A percentile compares a stretch with the other conserved stretches of the same genome.
Evolutionary conservation across 345 rosid genomes (phyloP).

Genomic region (Mangifera indica): DNA sequence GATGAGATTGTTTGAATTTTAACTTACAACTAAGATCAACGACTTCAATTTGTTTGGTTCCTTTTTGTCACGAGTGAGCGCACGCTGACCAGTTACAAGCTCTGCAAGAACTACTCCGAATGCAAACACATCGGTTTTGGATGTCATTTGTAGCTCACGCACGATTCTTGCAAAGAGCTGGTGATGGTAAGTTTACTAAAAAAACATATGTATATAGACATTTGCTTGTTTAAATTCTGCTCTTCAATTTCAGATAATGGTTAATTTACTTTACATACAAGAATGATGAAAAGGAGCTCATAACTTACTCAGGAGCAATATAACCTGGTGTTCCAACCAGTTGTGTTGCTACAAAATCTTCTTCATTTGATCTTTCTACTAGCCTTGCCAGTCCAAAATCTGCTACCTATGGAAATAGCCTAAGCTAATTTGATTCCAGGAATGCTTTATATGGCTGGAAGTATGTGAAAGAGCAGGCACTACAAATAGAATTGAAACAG

Average conservation of each 20-base stretch:
- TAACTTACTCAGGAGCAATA: slow-evolving; percentile 38
- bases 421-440: slow-evolving; percentile 1
- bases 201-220: background rate
- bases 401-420: slow-evolving; percentile 22
- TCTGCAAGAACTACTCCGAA: slow-evolving; percentile 43
- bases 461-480: background rate
- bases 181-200: background rate
- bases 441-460: background rate
- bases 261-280: background rate
- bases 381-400: slow-evolving; percentile 42
- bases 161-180: slow-evolving; percentile 23
- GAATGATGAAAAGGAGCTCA: background rate
- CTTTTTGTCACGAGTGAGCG: slow-evolving; percentile 25
- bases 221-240: background rate
- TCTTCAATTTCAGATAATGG: background rate
- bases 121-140: slow-evolving; percentile 40
- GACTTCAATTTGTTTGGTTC: slow-evolving; percentile 29
- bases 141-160: slow-evolving; percentile 33
- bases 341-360: slow-evolving; percentile 26
- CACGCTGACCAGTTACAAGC: slow-evolving; percentile 40
- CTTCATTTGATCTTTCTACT: slow-evolving; percentile 34
- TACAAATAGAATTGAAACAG: background rate
- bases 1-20: background rate
- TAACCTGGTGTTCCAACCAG: slow-evolving; percentile 43
- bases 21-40: slow-evolving; percentile 29